These are phyloP conservation scores for Leucogyrophana mollusca DNA, from an alignment of 768 basidiomycete species.

Conservation along the genomic window DNA sequence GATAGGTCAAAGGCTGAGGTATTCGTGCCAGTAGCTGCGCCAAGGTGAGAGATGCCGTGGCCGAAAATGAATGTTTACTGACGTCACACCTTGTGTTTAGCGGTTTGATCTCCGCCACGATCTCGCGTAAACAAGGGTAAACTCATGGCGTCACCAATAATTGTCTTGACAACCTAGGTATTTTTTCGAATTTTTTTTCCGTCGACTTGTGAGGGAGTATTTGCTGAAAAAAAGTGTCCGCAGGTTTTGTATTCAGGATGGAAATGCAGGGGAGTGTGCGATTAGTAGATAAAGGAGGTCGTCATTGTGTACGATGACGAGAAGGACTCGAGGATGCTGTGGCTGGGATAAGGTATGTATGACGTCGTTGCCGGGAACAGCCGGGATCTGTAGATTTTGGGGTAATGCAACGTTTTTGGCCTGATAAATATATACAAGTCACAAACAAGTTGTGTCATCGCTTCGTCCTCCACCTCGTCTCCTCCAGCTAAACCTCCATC, in stretches of 20 bases:
- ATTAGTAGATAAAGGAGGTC: neutral
- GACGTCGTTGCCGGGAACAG: slow-evolving; percentile 20
- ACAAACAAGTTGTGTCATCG: slow-evolving; percentile 30
- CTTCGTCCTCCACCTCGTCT: slow-evolving; percentile 14
- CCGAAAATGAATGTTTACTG: slow-evolving; percentile 10
- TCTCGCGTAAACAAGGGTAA: slow-evolving; percentile 43
- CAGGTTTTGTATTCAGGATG: too few relatives aligned
- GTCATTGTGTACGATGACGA: slow-evolving; percentile 1
- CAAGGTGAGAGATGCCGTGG: slow-evolving; percentile 56
- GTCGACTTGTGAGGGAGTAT: neutral
- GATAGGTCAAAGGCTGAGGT: slow-evolving; percentile 78
- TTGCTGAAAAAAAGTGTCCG: too few relatives aligned
- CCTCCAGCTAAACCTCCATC: slow-evolving; percentile 11
- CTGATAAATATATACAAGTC: slow-evolving; percentile 35
- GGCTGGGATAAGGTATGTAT: slow-evolving; percentile 3
- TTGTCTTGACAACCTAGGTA: slow-evolving; percentile 32
- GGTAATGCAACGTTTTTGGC: slow-evolving; percentile 14
- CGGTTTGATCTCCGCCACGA: slow-evolving; percentile 62
- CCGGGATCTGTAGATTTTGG: slow-evolving; percentile 36
- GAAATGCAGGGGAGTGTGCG: neutral
- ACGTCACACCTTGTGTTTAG: slow-evolving; percentile 33
- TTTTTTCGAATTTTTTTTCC: neutral
- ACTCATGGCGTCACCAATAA: slow-evolving; percentile 28
- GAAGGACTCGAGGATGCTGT: slow-evolving; percentile 2
- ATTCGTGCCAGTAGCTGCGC: slow-evolving; percentile 82